Base-by-base conservation (phyloP, 1,139 yeast genomes). In the Hyphopichia buzzinii region DNA sequence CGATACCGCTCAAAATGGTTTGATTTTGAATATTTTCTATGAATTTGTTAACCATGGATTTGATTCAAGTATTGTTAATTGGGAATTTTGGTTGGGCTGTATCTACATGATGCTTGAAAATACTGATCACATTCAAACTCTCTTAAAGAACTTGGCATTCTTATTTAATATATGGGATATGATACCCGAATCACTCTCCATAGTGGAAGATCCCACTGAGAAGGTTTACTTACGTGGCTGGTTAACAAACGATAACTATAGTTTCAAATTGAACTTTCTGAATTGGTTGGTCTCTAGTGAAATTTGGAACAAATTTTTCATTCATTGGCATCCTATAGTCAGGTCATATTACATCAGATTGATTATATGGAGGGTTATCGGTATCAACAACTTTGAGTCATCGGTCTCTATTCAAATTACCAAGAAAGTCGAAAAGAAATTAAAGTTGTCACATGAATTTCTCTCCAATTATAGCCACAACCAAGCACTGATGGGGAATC, bases 271-370 rank as follows among this genome's bases (percentile, higher is more conserved):
- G 44, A 68, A 69, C 45, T 65, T 81, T 47, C 68, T 77, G 17
- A 56, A 61, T 25, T 83, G 85, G 83, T 55, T 84, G 21, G 59
- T 81, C 8, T 65, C 75, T 3, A 57, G 64, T 4, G 54, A 57
- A 2, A 61, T 64, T 33, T 84, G 87, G 79, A 57, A 59, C 31
- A 64, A 70, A 30, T 77, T 77, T 42, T 79, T 86, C 49, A 74
- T 81, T 31, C 95, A 87, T 57, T 87, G 95, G 88, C 77, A 81
- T 47, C 90, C 95, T 2, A 58, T 85, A 22, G 80, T 85, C 13
- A 67, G 95, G 30, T 74, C 84, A 2, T 84, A 81, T 50, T 87
- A 81, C 54, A 67, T 79, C 34, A 67, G 89, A 35, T 64, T 87
- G 22, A 44, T 87, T 13, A 69, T 85, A 35, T 87, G 94, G 86